These are phyloP conservation scores for Parietichytrium sp. DNA, from an alignment of 108 stramenopile species.

Conservation along the genomic window DNA sequence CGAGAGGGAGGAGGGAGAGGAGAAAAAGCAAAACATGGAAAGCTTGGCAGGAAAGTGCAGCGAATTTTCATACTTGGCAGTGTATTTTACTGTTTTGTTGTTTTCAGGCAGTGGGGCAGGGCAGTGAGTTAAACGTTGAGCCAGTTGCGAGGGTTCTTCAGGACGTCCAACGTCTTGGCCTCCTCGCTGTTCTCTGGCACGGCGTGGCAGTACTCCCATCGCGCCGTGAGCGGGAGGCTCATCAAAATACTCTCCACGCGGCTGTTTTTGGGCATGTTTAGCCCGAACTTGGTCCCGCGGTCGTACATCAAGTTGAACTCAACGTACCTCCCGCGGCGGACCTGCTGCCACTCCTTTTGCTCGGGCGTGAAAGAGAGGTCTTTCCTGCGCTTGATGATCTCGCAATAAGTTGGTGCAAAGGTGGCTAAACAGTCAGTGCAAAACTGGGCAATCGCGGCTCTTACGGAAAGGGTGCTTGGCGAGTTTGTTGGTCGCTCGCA, in stretches of 20 bases:
- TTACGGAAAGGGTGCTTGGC: too few relatives aligned
- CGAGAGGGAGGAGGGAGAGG: too few relatives aligned
- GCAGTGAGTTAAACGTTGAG: too few relatives aligned
- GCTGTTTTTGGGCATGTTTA: slow-evolving; percentile 88
- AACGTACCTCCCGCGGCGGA: slow-evolving; percentile 78
- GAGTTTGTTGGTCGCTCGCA: too few relatives aligned
- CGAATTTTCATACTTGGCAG: too few relatives aligned
- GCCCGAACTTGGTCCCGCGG: slow-evolving; percentile 93
- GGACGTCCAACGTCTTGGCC: slow-evolving; percentile 87
- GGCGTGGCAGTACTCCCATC: slow-evolving; percentile 93
- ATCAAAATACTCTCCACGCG: slow-evolving; percentile 96
- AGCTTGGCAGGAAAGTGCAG: too few relatives aligned
- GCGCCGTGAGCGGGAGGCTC: slow-evolving; percentile 93
- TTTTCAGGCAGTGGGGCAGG: too few relatives aligned
- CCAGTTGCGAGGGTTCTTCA: slow-evolving; percentile 83
- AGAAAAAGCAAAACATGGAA: too few relatives aligned
- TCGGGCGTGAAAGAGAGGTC: slow-evolving; percentile 80
- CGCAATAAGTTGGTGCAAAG: slow-evolving; percentile 85
- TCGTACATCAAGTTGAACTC: slow-evolving; percentile 99
- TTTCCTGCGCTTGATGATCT: slow-evolving; percentile 81
- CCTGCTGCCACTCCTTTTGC: slow-evolving; percentile 89
- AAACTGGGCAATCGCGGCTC: too few relatives aligned
- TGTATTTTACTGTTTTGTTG: too few relatives aligned
- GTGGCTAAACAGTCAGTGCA: too few relatives aligned
- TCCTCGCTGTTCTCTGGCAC: slow-evolving; percentile 76